Evolutionary conservation across 2,329 filamentous ascomycete species (phyloP).

Genomic region (Fusarium torreyae): DNA sequence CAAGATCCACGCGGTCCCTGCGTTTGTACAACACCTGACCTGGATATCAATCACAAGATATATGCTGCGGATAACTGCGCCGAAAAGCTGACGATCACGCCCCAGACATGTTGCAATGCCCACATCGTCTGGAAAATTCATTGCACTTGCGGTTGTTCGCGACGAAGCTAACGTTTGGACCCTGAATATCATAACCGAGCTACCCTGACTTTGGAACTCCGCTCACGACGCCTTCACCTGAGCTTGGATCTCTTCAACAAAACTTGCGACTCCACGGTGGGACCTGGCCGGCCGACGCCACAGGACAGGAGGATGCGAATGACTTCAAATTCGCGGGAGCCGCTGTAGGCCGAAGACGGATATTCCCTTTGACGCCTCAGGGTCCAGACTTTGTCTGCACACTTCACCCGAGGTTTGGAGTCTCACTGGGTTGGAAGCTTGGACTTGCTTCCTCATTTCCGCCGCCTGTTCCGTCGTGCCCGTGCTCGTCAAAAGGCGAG

Average conservation of each 20-base stretch:
- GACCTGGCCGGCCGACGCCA: background rate
- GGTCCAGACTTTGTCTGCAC: constrained; percentile 34
- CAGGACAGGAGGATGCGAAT: constrained; percentile 10
- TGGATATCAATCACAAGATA: background rate
- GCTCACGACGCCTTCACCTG: constrained; percentile 14
- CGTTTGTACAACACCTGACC: constrained; percentile 1
- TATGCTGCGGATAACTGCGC: constrained; percentile 1
- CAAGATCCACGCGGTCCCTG: constrained; percentile 11
- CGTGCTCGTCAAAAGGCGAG: constrained; percentile 39
- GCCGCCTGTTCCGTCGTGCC: constrained; percentile 34
- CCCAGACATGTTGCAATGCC: constrained; percentile 15
- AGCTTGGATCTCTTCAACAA: constrained; percentile 17
- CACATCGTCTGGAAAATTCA: constrained; percentile 22
- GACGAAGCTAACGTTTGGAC: constrained; percentile 36
- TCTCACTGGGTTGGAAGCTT: constrained; percentile 39
- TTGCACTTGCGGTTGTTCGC: constrained; percentile 22
- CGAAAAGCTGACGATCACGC: constrained; percentile 3
- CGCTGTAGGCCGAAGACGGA: constrained; percentile 3
- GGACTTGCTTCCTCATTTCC: constrained; percentile 47
- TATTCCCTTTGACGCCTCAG: constrained; percentile 1
- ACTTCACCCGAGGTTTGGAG: constrained; percentile 33
- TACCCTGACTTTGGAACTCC: constrained; percentile 32
- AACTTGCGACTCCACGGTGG: constrained; percentile 12
- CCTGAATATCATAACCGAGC: constrained; percentile 29
- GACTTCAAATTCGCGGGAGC: constrained; percentile 6